Conservation (phyloP, 2,329 filamentous ascomycete species). For the Diaporthe capsici region DNA sequence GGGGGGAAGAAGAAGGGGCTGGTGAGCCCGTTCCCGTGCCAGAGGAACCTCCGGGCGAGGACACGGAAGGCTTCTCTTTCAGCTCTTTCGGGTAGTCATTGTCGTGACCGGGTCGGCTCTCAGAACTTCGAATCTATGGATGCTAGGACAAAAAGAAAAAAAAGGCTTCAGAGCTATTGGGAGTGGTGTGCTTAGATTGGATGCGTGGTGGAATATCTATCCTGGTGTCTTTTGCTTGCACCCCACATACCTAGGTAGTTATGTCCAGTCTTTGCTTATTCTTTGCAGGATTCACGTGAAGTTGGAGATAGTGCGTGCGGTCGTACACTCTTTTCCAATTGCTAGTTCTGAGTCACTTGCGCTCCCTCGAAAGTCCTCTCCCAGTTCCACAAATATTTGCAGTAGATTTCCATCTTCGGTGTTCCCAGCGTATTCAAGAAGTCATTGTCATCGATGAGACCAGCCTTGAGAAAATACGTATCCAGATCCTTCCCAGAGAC, state of each 20-base stretch:
- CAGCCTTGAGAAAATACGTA: slow-evolving; percentile 27
- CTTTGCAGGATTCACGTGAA: background rate
- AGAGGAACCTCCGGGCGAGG: background rate
- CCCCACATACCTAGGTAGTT: too few relatives aligned
- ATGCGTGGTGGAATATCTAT: background rate
- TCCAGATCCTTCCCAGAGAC: background rate
- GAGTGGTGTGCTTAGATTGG: background rate
- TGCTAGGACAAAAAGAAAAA: background rate
- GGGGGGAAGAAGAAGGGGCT: background rate
- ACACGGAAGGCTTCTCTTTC: too few relatives aligned
- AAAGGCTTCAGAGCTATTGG: background rate
- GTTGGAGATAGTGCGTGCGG: background rate
- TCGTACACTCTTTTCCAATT: background rate
- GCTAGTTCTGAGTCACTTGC: slow-evolving; percentile 9
- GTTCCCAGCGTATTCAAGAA: slow-evolving; percentile 28
- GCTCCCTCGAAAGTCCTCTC: slow-evolving; percentile 33
- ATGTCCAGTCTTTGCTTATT: background rate
- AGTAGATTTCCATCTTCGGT: slow-evolving; percentile 30
- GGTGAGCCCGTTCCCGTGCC: background rate
- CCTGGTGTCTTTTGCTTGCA: background rate
- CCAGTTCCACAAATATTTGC: slow-evolving; percentile 28
- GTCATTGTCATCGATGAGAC: slow-evolving; percentile 30
- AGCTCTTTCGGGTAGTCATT: too few relatives aligned
- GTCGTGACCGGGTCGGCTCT: background rate
- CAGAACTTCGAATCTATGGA: background rate